These are phyloP conservation scores for Pseudozyma flocculosa DNA, from an alignment of 1,284 basidiomycete species.

Conservation along the genomic window DNA sequence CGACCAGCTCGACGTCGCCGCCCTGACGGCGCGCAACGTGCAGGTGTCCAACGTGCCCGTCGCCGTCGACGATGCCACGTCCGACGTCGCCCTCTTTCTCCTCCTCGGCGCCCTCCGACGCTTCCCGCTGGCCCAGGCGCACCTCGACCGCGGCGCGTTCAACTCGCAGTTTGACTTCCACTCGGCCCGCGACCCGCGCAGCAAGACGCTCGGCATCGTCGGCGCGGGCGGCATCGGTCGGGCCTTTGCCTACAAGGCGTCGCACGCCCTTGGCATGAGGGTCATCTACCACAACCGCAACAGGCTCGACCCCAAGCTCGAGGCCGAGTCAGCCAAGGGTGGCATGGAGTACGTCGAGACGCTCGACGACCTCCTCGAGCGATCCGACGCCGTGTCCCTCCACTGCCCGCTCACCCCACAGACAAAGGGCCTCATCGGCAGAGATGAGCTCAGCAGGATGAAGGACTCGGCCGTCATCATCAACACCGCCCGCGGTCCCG, in stretches of 20 bases:
- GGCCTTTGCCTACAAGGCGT: conserved; percentile 47
- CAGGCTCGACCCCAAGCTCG: conserved; percentile 42
- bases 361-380: conserved; percentile 59
- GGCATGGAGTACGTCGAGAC: conserved; percentile 41
- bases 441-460: conserved; percentile 58
- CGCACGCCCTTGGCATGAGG: conserved; percentile 44
- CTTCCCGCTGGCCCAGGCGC: conserved; percentile 34
- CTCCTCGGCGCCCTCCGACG: conserved; percentile 46
- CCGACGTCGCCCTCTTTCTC: conserved; percentile 49
- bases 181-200: conserved; percentile 36
- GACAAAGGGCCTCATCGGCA: conserved; percentile 59
- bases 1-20: conserved; percentile 47
- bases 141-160: conserved; percentile 34
- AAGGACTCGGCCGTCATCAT: conserved; percentile 59
- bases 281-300: conserved; percentile 51
- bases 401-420: conserved; percentile 61
- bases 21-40: conserved; percentile 27
- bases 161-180: conserved; percentile 43
- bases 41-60: conserved; percentile 51
- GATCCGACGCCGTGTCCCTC: conserved; percentile 61
- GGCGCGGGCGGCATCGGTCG: conserved; percentile 52
- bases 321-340: conserved; percentile 41
- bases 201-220: conserved; percentile 48
- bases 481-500: conserved; percentile 62
- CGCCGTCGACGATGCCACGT: conserved; percentile 50